phyloP scores from a whole-genome alignment of 805 yeast species.

The Yarrowia sp. region DNA sequence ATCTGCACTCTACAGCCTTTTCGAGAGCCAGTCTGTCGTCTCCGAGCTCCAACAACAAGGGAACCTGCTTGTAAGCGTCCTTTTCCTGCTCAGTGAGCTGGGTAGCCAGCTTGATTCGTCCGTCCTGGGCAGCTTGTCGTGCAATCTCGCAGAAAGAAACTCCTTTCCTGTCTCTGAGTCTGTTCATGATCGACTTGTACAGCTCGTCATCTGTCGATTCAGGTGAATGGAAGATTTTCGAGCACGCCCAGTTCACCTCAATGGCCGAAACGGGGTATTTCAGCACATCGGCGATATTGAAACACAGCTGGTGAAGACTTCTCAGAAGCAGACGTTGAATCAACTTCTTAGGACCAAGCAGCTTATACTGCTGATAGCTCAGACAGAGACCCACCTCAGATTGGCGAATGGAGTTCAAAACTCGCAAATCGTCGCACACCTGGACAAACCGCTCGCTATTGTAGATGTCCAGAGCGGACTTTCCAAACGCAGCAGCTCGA shows the following conservation, averaged over 20 bases:
- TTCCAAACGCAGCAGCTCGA: conserved; percentile 87
- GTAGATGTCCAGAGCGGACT: conserved; percentile 61
- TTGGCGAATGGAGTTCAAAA: conserved; percentile 72
- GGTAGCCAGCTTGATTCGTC: conserved; percentile 72
- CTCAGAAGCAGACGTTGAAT: conserved; percentile 65
- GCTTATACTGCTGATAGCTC: conserved; percentile 62
- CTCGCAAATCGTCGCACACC: conserved; percentile 66
- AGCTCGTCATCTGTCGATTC: conserved; percentile 66
- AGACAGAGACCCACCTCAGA: conserved; percentile 71
- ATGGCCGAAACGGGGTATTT: conserved; percentile 59
- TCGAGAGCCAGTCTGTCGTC: conserved; percentile 72
- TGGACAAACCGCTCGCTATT: conserved; percentile 68
- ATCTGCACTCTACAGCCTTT: conserved; percentile 67
- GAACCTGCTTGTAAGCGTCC: conserved; percentile 63
- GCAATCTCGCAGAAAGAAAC: conserved; percentile 68
- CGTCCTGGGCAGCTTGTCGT: conserved; percentile 77
- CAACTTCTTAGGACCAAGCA: conserved; percentile 63
- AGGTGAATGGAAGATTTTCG: conserved; percentile 64
- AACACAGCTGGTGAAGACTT: conserved; percentile 65
- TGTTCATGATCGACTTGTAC: conserved; percentile 57
- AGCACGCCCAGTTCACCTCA: conserved; percentile 81
- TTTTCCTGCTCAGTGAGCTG: conserved; percentile 74
- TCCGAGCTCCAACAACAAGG: conserved; percentile 71
- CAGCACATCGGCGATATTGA: conserved; percentile 64
- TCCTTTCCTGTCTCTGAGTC: conserved; percentile 54